Conservation (phyloP, 164 flowering plant genomes). For the Chimonanthus salicifolius region DNA sequence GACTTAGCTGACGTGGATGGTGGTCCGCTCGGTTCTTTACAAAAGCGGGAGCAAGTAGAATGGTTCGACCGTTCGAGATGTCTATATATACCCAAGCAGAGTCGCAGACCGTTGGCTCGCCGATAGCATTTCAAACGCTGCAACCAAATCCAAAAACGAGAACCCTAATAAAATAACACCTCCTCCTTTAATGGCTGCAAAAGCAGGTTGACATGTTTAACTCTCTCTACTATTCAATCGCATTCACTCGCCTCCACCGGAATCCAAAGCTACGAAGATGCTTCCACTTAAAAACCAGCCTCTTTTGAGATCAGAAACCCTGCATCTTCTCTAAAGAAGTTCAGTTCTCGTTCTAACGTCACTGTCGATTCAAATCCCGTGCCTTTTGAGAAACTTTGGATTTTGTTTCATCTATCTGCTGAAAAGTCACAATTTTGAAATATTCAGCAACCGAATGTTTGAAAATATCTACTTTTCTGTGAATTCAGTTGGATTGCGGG, state of each 20-base stretch:
- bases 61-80: neutral
- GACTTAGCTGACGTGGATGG: neutral
- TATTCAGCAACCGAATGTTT: neutral
- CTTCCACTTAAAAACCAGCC: neutral
- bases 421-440: neutral
- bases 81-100: neutral
- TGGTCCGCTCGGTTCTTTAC: neutral
- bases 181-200: neutral
- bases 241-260: neutral
- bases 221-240: neutral
- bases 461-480: too few relatives aligned
- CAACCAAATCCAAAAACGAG: too few relatives aligned
- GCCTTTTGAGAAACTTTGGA: neutral
- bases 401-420: neutral
- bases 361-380: neutral
- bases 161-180: neutral
- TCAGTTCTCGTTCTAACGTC: neutral
- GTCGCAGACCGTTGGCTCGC: too few relatives aligned
- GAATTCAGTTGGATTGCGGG: neutral
- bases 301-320: slow-evolving; percentile 2
- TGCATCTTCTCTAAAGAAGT: neutral
- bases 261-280: slow-evolving; percentile 5
- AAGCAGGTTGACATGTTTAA: neutral
- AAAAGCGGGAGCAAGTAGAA: too few relatives aligned
- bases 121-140: neutral